Conservation (phyloP, 441 rosid species). For the Raphanus hybrid region DNA sequence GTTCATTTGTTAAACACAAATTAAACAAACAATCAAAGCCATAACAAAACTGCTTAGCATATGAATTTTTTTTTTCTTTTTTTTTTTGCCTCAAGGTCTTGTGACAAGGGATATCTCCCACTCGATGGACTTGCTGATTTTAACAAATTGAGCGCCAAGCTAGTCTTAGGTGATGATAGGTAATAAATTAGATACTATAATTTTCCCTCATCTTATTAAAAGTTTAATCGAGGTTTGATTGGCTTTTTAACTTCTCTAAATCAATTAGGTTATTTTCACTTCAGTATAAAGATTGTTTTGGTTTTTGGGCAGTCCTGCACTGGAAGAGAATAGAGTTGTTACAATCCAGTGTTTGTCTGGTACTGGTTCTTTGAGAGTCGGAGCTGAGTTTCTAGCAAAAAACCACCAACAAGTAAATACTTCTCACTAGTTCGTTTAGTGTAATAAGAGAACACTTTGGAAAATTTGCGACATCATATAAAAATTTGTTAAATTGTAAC, state of each 20-base stretch:
- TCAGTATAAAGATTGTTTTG: not conserved
- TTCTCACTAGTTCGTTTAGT: not conserved
- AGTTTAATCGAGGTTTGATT: not conserved
- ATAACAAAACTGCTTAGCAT: not conserved
- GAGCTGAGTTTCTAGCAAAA: conserved; percentile 83
- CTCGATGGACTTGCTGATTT: conserved; percentile 30
- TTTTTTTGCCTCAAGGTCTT: not conserved
- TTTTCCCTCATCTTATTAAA: not conserved
- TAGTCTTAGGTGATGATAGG: conserved; percentile 25
- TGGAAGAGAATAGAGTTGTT: conserved; percentile 66
- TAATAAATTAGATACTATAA: not conserved
- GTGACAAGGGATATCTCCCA: conserved; percentile 28
- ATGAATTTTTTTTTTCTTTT: not conserved
- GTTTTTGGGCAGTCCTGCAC: conserved; percentile 55
- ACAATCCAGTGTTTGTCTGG: conserved; percentile 92
- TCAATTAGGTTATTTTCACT: not conserved
- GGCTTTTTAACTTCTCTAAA: not conserved
- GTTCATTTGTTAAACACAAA: too few relatives aligned
- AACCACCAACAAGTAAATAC: conserved; percentile 64
- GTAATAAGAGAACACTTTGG: too few relatives aligned
- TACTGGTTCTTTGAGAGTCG: conserved; percentile 90
- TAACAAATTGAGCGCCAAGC: conserved; percentile 24
- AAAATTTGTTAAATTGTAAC: too few relatives aligned
- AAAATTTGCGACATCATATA: too few relatives aligned
- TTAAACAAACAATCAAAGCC: too few relatives aligned